These are phyloP conservation scores for Suillus discolor DNA, from an alignment of 768 basidiomycete genomes.

Conservation along the genomic window DNA sequence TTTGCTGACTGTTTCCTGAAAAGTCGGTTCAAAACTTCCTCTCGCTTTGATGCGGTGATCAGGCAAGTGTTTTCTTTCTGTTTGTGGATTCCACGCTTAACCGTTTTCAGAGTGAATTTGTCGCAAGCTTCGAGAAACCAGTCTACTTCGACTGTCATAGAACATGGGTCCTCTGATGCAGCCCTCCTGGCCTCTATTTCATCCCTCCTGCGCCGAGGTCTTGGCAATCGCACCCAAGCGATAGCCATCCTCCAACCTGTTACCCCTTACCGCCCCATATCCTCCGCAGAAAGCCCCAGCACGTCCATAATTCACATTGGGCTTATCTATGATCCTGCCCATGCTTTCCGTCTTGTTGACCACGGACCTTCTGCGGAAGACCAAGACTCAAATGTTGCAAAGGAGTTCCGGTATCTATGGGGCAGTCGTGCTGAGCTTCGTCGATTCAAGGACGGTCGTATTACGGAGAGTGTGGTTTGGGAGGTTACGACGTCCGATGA, in stretches of 20 bases:
- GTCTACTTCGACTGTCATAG: slow-evolving; percentile 41
- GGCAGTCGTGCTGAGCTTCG: slow-evolving; percentile 90
- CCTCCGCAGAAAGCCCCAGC: slow-evolving; percentile 55
- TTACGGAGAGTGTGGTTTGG: slow-evolving; percentile 96
- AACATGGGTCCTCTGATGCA: slow-evolving; percentile 60
- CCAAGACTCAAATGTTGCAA: slow-evolving; percentile 47
- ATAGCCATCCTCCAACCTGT: slow-evolving; percentile 61
- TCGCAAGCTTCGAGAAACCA: slow-evolving; percentile 45
- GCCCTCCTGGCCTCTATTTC: slow-evolving; percentile 58
- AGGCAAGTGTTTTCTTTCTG: slow-evolving; percentile 42
- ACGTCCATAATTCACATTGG: slow-evolving; percentile 66
- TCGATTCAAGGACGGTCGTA: slow-evolving; percentile 94
- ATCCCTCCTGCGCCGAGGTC: slow-evolving; percentile 57
- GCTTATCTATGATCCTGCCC: slow-evolving; percentile 66
- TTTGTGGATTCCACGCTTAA: slow-evolving; percentile 8
- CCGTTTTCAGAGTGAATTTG: slow-evolving; percentile 47
- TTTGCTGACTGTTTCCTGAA: slow-evolving; percentile 75
- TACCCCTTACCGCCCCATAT: slow-evolving; percentile 46
- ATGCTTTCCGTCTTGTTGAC: slow-evolving; percentile 87
- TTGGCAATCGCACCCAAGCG: slow-evolving; percentile 72
- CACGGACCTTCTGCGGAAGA: slow-evolving; percentile 84
- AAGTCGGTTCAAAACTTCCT: slow-evolving; percentile 62
- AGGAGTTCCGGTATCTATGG: slow-evolving; percentile 85
- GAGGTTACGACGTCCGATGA: slow-evolving; percentile 82
- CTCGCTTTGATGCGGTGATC: slow-evolving; percentile 75